Percentiles rank a stretch among this genome's conserved stretches.
Evolutionary conservation across 1,139 yeast genomes (phyloP).

Genomic region (Nematodospora anomalae): DNA sequence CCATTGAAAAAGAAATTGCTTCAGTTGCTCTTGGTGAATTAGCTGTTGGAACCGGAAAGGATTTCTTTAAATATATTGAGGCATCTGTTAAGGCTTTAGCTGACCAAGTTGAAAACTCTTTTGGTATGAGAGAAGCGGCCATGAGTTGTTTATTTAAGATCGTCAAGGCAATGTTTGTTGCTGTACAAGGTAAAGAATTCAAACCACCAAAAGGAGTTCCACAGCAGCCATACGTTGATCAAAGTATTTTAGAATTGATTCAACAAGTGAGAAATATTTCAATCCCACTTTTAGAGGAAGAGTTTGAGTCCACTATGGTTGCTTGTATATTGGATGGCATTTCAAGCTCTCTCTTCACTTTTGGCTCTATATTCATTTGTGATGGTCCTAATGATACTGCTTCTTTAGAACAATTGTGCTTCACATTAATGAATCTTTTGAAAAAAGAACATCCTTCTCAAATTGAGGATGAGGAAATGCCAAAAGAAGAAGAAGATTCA

Average conservation of each 20-base stretch:
- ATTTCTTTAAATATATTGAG: conserved; percentile 77
- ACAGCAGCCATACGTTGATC: conserved; percentile 57
- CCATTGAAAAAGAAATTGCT: conserved; percentile 97
- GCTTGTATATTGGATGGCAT: conserved; percentile 75
- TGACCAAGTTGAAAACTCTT: conserved; percentile 80
- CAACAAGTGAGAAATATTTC: conserved; percentile 67
- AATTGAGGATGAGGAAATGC: conserved; percentile 51
- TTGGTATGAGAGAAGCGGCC: conserved; percentile 90
- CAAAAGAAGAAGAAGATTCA: conserved; percentile 64
- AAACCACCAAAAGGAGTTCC: conserved; percentile 77
- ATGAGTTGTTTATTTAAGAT: conserved; percentile 81
- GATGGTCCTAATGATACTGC: conserved; percentile 58
- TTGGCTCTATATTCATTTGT: conserved; percentile 74
- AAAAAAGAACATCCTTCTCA: conserved; percentile 85
- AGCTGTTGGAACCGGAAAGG: conserved; percentile 80
- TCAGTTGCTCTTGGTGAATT: conserved; percentile 88
- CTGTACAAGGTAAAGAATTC: conserved; percentile 49
- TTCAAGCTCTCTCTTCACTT: conserved; percentile 64
- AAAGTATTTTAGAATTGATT: conserved; percentile 58
- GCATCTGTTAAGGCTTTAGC: conserved; percentile 63
- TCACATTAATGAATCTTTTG: conserved; percentile 67
- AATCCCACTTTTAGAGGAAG: conserved; percentile 64
- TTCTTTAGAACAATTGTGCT: conserved; percentile 64
- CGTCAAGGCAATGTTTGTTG: conserved; percentile 67
- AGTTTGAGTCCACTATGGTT: conserved; percentile 81